Evolutionary conservation across 139 green algal species (phyloP).

Genomic region (Micromonas commoda): DNA sequence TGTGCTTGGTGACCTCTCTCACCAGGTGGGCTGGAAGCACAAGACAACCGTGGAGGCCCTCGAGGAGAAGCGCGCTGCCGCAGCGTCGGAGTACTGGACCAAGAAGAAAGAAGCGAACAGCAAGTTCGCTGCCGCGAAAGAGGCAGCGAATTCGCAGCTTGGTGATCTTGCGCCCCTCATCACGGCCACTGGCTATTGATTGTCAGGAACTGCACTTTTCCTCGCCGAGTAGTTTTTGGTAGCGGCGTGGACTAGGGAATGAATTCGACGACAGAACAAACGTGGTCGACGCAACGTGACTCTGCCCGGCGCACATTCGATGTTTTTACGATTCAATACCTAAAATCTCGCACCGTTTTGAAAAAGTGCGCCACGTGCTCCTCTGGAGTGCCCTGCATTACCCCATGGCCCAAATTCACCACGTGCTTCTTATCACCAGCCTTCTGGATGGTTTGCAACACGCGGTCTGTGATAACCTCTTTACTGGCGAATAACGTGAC

Average conservation of each 20-base stretch:
- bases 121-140: constrained; percentile 22
- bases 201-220: neutral
- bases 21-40: constrained; percentile 96
- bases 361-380: constrained; percentile 82
- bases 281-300: too few relatives aligned
- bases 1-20: constrained; percentile 76
- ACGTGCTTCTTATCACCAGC: constrained; percentile 72
- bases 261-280: too few relatives aligned
- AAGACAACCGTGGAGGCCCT: constrained; percentile 63
- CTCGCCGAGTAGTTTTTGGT: too few relatives aligned
- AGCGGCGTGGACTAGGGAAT: too few relatives aligned
- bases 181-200: constrained; percentile 13
- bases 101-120: constrained; percentile 44
- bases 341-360: constrained; percentile 39
- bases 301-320: neutral
- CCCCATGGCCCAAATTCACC: constrained; percentile 89
- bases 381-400: constrained; percentile 82
- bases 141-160: constrained; percentile 8
- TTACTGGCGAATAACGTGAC: constrained; percentile 78
- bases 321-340: neutral
- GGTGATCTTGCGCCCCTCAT: constrained; percentile 4
- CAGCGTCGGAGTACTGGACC: constrained; percentile 49
- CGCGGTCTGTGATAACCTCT: constrained; percentile 10
- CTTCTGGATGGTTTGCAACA: constrained; percentile 53
- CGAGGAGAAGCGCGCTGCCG: constrained; percentile 85